Percentiles rank a stretch among this genome's conserved stretches.
Evolutionary conservation across 345 rosid species (phyloP).

Genomic region (Gossypium australe): DNA sequence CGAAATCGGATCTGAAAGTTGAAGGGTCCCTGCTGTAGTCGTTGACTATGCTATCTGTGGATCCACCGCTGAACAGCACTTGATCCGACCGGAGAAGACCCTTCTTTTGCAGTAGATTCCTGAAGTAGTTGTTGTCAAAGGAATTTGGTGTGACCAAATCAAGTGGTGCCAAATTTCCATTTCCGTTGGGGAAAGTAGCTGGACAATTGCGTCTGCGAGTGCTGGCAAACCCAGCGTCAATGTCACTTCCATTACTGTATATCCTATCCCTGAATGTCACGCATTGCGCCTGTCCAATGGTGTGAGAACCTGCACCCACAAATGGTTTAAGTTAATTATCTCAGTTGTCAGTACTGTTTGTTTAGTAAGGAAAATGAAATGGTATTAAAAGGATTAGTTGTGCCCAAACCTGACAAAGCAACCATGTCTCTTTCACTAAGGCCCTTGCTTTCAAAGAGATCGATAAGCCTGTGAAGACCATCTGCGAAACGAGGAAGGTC

Average conservation of each 20-base stretch:
- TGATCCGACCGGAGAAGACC: constrained; percentile 54
- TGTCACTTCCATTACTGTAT: constrained; percentile 38
- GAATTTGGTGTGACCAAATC: constrained; percentile 49
- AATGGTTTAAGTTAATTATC: background rate
- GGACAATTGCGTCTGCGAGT: constrained; percentile 43
- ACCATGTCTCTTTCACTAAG: constrained; percentile 31
- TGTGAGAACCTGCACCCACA: constrained; percentile 35
- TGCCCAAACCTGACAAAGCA: constrained; percentile 16
- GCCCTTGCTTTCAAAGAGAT: constrained; percentile 23
- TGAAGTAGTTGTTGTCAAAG: constrained; percentile 53
- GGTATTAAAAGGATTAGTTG: background rate
- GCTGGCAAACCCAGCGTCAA: constrained; percentile 40
- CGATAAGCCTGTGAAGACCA: constrained; percentile 11
- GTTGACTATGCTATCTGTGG: constrained; percentile 36
- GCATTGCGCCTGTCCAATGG: constrained; percentile 56
- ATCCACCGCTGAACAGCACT: constrained; percentile 18
- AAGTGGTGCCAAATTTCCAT: constrained; percentile 30
- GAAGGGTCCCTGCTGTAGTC: constrained; percentile 30
- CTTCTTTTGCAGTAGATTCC: constrained; percentile 43
- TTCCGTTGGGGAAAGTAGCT: constrained; percentile 2
- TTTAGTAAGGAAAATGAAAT: background rate
- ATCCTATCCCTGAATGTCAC: constrained; percentile 37
- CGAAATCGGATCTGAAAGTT: constrained; percentile 29
- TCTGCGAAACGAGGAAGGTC: constrained; percentile 19
- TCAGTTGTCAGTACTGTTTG: background rate